A percentile compares a stretch with the other conserved stretches of the same genome.
These are phyloP conservation scores for Melampsora americana DNA, from an alignment of 1,284 basidiomycete genomes.

Conservation along the genomic window DNA sequence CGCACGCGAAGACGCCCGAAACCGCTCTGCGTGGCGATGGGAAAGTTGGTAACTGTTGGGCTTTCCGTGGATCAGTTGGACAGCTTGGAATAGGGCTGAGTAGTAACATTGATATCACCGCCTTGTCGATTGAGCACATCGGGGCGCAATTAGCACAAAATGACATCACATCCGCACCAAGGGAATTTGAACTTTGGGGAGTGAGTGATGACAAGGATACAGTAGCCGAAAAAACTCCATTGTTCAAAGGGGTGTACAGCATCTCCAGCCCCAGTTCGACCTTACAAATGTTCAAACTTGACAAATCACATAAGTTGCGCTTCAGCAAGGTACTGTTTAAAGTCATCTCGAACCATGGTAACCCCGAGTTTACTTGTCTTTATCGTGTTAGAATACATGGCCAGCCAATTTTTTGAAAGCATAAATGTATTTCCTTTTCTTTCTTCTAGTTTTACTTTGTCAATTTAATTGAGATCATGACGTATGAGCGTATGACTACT, in stretches of 20 bases:
- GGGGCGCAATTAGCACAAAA: background rate
- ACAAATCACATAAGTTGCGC: background rate
- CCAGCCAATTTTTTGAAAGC: too few relatives aligned
- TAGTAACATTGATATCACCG: too few relatives aligned
- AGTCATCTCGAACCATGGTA: constrained; percentile 13
- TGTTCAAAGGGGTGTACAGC: constrained; percentile 4
- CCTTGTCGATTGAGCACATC: too few relatives aligned
- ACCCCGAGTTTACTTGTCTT: constrained; percentile 4
- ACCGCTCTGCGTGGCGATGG: constrained; percentile 4
- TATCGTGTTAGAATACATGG: constrained; percentile 16
- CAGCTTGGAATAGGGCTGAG: background rate
- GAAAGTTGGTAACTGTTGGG: constrained; percentile 2
- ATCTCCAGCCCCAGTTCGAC: background rate
- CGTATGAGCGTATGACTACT: too few relatives aligned
- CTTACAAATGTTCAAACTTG: background rate
- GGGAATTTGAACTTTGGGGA: constrained; percentile 25
- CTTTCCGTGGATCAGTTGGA: constrained; percentile 1
- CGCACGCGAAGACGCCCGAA: background rate
- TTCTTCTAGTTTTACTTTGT: too few relatives aligned
- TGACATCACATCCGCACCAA: constrained; percentile 10
- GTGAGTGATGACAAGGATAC: background rate
- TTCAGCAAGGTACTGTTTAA: background rate
- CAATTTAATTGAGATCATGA: too few relatives aligned
- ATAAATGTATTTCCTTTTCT: too few relatives aligned
- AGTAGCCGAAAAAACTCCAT: background rate